Evolutionary conservation across 257 asterid genomes (phyloP), one percentile per base, ranked within the genome.

Genomic region (Solanum piurae): DNA sequence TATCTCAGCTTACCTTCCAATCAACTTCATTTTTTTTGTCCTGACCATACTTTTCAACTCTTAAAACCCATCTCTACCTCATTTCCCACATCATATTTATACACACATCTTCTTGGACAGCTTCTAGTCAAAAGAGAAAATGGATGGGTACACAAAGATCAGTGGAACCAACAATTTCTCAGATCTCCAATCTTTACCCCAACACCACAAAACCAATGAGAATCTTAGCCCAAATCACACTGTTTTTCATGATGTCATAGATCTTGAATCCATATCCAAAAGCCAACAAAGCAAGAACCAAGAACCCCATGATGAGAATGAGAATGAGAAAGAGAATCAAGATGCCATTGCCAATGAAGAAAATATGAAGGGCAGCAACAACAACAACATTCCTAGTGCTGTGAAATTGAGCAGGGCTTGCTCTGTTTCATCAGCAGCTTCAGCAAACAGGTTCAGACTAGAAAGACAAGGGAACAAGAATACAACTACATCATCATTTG

Each of bases 101-200:
- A 84, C 83, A 83, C 46, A 83, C 52, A 20, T 84, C 21, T 86
- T 83, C 87, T 84, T 85, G 62, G 64, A 66, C 44, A 44, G 13
- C 14, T 25, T 31, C 23, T 42, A 79, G 68, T 27, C 85, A 46
- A 29, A 88, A 83, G 9, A 87, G 27, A 89, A 38, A 84, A 90
- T 90, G 91, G 79, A 79, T 27, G 88, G 90, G 2, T 92, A 90
- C 86, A 86, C 83, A 25, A 92, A 89, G 89, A 87, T 90, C 88
- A 89, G 71, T 16, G 85, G 73, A 83, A 73, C 29, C 82, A 89
- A 84, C 7, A 91, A 91, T 86, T 44, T 89, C 83, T 88, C 91
- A 62, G 89, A 87, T 87, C 89, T 87, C 87, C 82, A 73, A 31
- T 29, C 90, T 79, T 88, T 84, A 20, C 58, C 86, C 11, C 36